phyloP scores from a whole-genome alignment of 371 early-diverging fungal genomes.

The Smittium culicis region DNA sequence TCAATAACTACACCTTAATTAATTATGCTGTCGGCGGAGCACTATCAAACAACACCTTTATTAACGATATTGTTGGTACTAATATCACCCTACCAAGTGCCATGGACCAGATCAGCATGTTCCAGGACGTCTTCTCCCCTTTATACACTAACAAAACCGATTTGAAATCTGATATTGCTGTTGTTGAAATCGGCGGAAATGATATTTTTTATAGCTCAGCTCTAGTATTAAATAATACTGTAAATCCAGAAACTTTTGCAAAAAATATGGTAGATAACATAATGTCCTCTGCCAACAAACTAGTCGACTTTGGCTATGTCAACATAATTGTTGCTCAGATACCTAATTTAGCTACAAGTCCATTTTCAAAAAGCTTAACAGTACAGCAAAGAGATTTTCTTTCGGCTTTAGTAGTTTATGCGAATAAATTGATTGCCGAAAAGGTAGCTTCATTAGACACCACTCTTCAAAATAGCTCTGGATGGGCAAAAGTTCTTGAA shows the following conservation, averaged over 20 bases:
- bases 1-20: neutral
- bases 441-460: neutral
- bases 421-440: neutral
- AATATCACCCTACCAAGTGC: constrained; percentile 14
- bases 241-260: neutral
- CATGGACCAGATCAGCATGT: constrained; percentile 12
- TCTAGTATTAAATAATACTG: neutral
- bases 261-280: neutral
- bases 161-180: neutral
- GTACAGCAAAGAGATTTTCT: neutral
- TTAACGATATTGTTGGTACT: neutral
- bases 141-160: neutral
- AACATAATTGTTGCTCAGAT: neutral
- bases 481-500: neutral
- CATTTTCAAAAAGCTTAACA: neutral
- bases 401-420: neutral
- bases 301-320: neutral
- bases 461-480: neutral
- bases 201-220: neutral
- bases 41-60: constrained; percentile 11
- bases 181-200: neutral
- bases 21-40: constrained; percentile 8
- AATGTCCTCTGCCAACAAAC: neutral
- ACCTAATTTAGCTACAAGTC: neutral
- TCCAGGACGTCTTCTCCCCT: neutral